Percentiles rank a stretch among this genome's conserved stretches.
phyloP scores from a whole-genome alignment of 2,329 filamentous ascomycete species.

The Clonostachys sp. region DNA sequence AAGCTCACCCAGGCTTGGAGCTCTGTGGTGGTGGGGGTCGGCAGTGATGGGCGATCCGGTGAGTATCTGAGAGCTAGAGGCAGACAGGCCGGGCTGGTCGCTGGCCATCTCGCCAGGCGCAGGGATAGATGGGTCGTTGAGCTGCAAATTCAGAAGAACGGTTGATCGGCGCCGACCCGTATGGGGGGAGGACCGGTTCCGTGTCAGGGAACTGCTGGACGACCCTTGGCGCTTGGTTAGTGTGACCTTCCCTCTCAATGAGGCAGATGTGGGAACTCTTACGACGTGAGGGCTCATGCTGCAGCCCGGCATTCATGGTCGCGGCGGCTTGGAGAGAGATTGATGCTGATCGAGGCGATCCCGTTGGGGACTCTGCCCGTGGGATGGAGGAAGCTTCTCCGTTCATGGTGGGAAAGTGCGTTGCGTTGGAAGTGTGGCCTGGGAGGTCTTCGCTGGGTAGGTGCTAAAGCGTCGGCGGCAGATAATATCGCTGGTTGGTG shows the following conservation, averaged over 20 bases:
- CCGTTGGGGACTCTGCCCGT: conserved; percentile 46
- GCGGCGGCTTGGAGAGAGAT: conserved; percentile 72
- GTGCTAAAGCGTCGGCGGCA: too few relatives aligned
- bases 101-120: conserved; percentile 65
- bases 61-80: conserved; percentile 38
- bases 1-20: conserved; percentile 70
- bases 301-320: conserved; percentile 72
- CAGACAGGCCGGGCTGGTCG: conserved; percentile 21
- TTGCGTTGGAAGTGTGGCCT: not conserved
- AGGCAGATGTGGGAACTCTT: conserved; percentile 9
- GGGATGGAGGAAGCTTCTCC: conserved; percentile 12
- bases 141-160: conserved; percentile 67
- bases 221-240: conserved; percentile 28
- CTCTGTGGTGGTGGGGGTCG: conserved; percentile 56
- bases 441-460: too few relatives aligned
- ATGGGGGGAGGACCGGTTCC: conserved; percentile 37
- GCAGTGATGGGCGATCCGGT: conserved; percentile 39
- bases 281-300: conserved; percentile 59
- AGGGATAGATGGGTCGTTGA: conserved; percentile 66
- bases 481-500: too few relatives aligned
- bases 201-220: conserved; percentile 45
- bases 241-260: not conserved
- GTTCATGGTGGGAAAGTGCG: conserved; percentile 17
- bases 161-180: conserved; percentile 59
- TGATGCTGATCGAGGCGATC: conserved; percentile 61